Evolutionary conservation across 208 protist species (phyloP).

Genomic region (Crithidia thermophila): DNA sequence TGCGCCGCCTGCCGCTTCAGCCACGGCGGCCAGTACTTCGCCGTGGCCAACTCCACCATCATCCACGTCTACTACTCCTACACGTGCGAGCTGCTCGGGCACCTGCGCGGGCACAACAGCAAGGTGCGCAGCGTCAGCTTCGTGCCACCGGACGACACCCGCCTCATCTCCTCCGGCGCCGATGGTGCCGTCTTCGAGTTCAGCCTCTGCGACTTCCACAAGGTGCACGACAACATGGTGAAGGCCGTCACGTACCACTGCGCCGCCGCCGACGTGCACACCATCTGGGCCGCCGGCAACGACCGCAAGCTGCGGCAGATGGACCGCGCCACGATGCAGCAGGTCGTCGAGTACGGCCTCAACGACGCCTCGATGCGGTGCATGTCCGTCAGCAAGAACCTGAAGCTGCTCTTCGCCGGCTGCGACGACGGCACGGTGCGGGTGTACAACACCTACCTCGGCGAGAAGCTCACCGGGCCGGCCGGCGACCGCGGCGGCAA

Average conservation of each 20-base stretch:
- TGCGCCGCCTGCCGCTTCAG: conserved; percentile 95
- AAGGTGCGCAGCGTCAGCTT: conserved; percentile 92
- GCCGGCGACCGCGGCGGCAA: conserved; percentile 38
- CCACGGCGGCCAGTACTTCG: conserved; percentile 96
- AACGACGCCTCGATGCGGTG: conserved; percentile 75
- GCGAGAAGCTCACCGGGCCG: conserved; percentile 62
- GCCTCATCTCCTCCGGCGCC: conserved; percentile 89
- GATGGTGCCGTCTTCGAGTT: conserved; percentile 97
- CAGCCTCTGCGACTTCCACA: conserved; percentile 92
- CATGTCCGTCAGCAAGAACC: conserved; percentile 83
- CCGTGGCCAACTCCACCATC: conserved; percentile 94
- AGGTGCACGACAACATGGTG: conserved; percentile 91
- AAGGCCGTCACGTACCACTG: conserved; percentile 94
- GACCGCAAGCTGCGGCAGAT: conserved; percentile 94
- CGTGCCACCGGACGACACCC: conserved; percentile 92
- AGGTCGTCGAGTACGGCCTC: conserved; percentile 73
- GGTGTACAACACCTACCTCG: conserved; percentile 91
- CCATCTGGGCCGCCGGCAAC: conserved; percentile 94
- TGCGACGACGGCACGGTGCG: conserved; percentile 93
- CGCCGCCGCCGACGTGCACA: conserved; percentile 76
- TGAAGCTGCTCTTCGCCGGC: conserved; percentile 95
- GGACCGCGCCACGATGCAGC: conserved; percentile 62
- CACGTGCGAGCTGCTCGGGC: conserved; percentile 95
- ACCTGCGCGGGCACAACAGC: conserved; percentile 95
- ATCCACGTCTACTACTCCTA: conserved; percentile 97